A percentile compares a stretch with the other conserved stretches of the same genome.
Conservation (phyloP, 148 eudicot genomes). For the Tetragonia tetragonoides region DNA sequence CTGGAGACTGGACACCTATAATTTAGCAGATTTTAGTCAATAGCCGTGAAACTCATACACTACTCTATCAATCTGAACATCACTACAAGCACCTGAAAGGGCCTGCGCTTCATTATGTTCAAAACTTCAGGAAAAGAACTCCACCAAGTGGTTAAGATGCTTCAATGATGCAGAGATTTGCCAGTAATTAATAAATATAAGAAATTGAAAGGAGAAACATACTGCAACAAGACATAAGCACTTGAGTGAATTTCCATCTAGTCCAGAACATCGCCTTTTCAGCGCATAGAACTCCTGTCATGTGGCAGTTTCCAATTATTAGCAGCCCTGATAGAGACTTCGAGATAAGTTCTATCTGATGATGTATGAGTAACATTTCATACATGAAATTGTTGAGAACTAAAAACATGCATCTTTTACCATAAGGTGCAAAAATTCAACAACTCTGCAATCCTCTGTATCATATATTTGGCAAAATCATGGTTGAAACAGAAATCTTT, state of each 20-base stretch:
- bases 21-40: neutral
- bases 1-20: neutral
- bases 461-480: neutral
- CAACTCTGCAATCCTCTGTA: neutral
- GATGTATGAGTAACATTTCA: neutral
- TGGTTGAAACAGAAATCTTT: neutral
- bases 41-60: conserved; percentile 1
- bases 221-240: conserved; percentile 79
- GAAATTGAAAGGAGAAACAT: conserved; percentile 25
- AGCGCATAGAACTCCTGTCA: conserved; percentile 75
- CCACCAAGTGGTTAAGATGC: neutral
- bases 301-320: neutral
- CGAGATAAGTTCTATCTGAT: neutral
- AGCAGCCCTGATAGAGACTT: neutral
- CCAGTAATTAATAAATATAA: neutral
- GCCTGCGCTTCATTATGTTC: neutral
- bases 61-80: neutral
- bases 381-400: neutral
- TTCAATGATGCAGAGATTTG: neutral
- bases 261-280: conserved; percentile 66
- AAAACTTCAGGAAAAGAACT: neutral
- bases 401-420: neutral
- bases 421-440: too few species aligned
- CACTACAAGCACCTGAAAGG: neutral
- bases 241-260: conserved; percentile 59